A percentile compares a stretch with the other conserved stretches of the same genome.
Conservation (phyloP, 169 alveolate species). For the Plasmodium yoelii region DNA sequence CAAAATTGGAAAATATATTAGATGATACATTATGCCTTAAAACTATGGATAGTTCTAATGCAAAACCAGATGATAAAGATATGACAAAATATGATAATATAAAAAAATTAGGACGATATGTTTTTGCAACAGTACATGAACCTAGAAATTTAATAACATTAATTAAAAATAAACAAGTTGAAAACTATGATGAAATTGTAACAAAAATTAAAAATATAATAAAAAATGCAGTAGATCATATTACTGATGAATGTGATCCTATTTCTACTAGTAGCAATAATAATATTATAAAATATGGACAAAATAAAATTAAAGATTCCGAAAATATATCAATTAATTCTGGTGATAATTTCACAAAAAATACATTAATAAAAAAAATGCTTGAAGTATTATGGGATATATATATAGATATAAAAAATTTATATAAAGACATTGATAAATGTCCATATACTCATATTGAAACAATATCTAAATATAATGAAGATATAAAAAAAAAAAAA, state of each 20-base stretch:
- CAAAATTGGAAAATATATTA: background rate
- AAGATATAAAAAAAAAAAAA: slow-evolving; percentile 59
- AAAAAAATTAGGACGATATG: slow-evolving; percentile 49
- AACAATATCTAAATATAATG: slow-evolving; percentile 65
- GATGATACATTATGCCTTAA: background rate
- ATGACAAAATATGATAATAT: slow-evolving; percentile 41
- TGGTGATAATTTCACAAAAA: background rate
- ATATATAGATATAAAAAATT: slow-evolving; percentile 57
- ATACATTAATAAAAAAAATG: slow-evolving; percentile 41
- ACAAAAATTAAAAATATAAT: slow-evolving; percentile 35
- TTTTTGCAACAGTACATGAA: slow-evolving; percentile 73
- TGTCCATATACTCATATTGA: slow-evolving; percentile 72
- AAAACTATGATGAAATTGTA: slow-evolving; percentile 39
- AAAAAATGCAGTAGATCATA: slow-evolving; percentile 4
- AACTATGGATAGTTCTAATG: background rate
- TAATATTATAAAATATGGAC: background rate
- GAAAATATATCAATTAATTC: background rate
- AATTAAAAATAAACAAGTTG: slow-evolving; percentile 22
- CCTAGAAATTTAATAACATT: slow-evolving; percentile 71
- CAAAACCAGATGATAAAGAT: slow-evolving; percentile 4
- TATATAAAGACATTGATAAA: slow-evolving; percentile 64
- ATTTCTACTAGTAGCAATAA: background rate
- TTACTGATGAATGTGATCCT: background rate
- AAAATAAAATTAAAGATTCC: background rate
- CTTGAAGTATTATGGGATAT: slow-evolving; percentile 71